Evolutionary conservation across 148 eudicot genomes (phyloP), one percentile per base, ranked within the genome.

Genomic region (Fagopyrum esculentum): DNA sequence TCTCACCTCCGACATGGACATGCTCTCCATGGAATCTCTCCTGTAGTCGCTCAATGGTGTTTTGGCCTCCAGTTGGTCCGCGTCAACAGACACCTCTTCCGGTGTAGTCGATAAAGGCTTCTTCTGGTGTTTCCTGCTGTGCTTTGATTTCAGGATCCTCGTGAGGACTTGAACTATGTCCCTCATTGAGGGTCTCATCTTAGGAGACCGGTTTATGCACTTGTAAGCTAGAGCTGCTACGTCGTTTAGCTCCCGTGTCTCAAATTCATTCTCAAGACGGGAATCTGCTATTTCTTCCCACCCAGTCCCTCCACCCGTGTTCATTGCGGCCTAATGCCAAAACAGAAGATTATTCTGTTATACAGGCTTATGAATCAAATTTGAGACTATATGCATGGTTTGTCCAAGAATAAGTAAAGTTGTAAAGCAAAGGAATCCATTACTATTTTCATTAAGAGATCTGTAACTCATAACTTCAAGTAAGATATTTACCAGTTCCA

Each of bases 251-350:
- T 95, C 98, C 56, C 71, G 83, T 44, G 72, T 71, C 40, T 92
- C 92, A 30, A 87, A 87, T 60, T 88, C 86, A 8, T 97, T 97
- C 35, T 85, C 87, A 9, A 95, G 89, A 61, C 87, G 86, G 57
- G 94, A 81, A 81, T 95, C 99, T 8, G 74, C 84, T 12, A 95
- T 84, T 76, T 95, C 99, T 72, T 95, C 99, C 99, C 99, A 95
- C n/a, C 96, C 98, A 0, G 84, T 78, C 78, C 91, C 93, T 80
- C 91, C 99, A 76, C 87, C 97, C 0, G 86, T 79, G 55, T 83
- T 90, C 93, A 95, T 89, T 63, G 99, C 94, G 6, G 99, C 99
- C 99, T 95, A 66, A 66, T 49, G 9, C 52, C 52, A 49, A 49
- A 49, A 49, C 52, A 49, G 52, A 49, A 49, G 12, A 49, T 49